Percentiles rank a stretch among this genome's conserved stretches.
Conservation (phyloP, 352 stramenopile species). For the Phytopythium cucurbitacearum region DNA sequence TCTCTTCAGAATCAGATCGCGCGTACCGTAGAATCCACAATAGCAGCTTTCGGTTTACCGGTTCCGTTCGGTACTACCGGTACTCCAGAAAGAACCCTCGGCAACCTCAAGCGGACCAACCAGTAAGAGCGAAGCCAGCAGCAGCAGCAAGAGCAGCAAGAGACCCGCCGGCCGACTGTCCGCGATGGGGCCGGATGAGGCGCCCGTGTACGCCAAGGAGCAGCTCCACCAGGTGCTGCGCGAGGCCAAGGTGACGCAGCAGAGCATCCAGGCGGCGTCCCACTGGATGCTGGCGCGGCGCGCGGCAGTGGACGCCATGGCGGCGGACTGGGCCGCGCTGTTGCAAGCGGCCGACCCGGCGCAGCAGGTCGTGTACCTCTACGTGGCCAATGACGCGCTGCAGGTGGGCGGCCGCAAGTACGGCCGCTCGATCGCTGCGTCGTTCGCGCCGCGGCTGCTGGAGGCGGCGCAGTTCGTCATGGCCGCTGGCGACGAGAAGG, state of each 20-base stretch:
- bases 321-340: conserved; percentile 49
- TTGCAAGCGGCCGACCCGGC: conserved; percentile 34
- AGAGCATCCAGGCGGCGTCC: conserved; percentile 79
- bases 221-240: conserved; percentile 66
- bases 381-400: conserved; percentile 86
- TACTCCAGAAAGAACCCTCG: background rate
- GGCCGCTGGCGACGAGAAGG: conserved; percentile 61
- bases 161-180: no score
- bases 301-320: conserved; percentile 54
- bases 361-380: conserved; percentile 81
- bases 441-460: conserved; percentile 58
- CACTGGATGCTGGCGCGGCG: conserved; percentile 75
- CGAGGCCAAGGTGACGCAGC: conserved; percentile 69
- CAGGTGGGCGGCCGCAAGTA: conserved; percentile 81
- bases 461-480: conserved; percentile 64
- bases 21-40: no score
- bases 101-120: background rate
- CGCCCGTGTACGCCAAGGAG: conserved; percentile 37
- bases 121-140: background rate
- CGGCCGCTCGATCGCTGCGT: conserved; percentile 57
- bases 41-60: no score
- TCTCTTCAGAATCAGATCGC: no score
- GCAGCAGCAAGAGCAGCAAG: background rate
- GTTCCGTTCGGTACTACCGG: no score
- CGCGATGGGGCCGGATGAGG: background rate